phyloP scores from a whole-genome alignment of 805 yeast species.

The Jamesozyma rosinii region DNA sequence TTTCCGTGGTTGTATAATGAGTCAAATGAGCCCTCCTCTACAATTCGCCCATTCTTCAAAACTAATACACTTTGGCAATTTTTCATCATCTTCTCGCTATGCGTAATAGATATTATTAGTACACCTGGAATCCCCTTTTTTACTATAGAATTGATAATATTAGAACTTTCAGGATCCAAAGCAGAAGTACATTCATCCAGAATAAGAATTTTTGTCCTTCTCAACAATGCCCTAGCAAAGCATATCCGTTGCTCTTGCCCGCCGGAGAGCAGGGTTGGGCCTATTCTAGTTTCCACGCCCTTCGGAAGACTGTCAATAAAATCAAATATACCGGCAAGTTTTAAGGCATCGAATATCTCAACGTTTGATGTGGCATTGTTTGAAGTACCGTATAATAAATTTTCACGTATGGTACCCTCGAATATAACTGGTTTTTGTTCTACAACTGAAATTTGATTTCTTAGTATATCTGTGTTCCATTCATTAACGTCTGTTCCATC shows the following conservation, averaged over 20 bases:
- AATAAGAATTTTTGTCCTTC: slow-evolving; percentile 53
- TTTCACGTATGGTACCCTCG: slow-evolving; percentile 64
- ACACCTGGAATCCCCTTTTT: slow-evolving; percentile 32
- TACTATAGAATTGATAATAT: slow-evolving; percentile 43
- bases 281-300: slow-evolving; percentile 52
- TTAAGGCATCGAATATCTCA: slow-evolving; percentile 35
- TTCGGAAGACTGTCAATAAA: slow-evolving; percentile 48
- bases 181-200: slow-evolving; percentile 90
- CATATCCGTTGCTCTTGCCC: slow-evolving; percentile 86
- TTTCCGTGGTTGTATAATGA: slow-evolving; percentile 12
- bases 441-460: slow-evolving; percentile 56
- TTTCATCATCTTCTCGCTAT: slow-evolving; percentile 56
- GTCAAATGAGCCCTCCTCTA: slow-evolving; percentile 37
- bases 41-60: slow-evolving; percentile 40
- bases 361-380: slow-evolving; percentile 24
- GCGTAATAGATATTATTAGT: slow-evolving; percentile 60
- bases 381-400: slow-evolving; percentile 51
- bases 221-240: slow-evolving; percentile 69
- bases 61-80: slow-evolving; percentile 44
- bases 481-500: slow-evolving; percentile 40
- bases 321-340: slow-evolving; percentile 41
- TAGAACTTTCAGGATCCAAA: slow-evolving; percentile 57
- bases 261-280: slow-evolving; percentile 55
- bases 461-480: slow-evolving; percentile 39
- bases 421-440: slow-evolving; percentile 67